These are phyloP conservation scores for Xylogone sp. DNA, from an alignment of 2,329 filamentous ascomycete genomes.

Conservation along the genomic window DNA sequence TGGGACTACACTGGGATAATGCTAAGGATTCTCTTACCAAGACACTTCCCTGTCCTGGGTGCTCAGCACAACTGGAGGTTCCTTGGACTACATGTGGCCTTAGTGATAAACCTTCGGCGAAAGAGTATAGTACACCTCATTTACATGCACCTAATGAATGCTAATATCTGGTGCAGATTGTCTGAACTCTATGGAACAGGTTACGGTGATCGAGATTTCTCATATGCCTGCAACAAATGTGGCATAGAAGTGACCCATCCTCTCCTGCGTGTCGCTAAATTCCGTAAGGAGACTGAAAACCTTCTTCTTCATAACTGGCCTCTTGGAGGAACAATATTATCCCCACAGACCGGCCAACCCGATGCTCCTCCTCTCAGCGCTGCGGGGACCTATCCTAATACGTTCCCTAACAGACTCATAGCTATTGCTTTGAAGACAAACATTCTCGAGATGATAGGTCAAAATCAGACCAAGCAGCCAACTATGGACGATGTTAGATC, in stretches of 20 bases:
- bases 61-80: conserved; percentile 36
- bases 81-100: conserved; percentile 57
- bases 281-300: conserved; percentile 49
- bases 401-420: conserved; percentile 59
- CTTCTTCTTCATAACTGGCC: conserved; percentile 46
- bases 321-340: conserved; percentile 66
- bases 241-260: conserved; percentile 48
- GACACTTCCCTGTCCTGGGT: conserved; percentile 52
- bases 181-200: conserved; percentile 43
- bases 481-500: conserved; percentile 49
- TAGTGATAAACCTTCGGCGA: conserved; percentile 31
- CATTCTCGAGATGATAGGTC: conserved; percentile 37
- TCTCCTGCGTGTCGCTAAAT: conserved; percentile 57
- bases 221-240: conserved; percentile 48
- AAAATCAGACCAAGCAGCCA: conserved; percentile 18
- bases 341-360: conserved; percentile 48
- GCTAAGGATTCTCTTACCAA: conserved; percentile 46
- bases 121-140: conserved; percentile 21
- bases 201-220: conserved; percentile 57
- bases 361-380: conserved; percentile 23
- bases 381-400: conserved; percentile 24
- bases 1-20: conserved; percentile 57
- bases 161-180: conserved; percentile 12
- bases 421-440: conserved; percentile 37
- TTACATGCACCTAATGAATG: conserved; percentile 6